Evolutionary conservation across 306 rosid genomes (phyloP).

Genomic region (Dalbergia cochinchinensis): DNA sequence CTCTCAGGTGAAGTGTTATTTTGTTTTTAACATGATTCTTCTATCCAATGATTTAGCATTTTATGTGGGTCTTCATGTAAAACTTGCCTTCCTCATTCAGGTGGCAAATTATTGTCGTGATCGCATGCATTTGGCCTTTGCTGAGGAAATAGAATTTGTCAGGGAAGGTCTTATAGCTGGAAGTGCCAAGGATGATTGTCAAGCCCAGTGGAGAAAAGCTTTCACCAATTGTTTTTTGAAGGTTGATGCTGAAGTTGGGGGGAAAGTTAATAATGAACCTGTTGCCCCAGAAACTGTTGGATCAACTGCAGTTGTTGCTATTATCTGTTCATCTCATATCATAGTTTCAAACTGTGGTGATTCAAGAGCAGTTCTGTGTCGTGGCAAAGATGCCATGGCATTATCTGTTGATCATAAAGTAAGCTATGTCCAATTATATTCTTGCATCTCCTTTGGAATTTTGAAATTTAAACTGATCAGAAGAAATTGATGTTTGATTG

Average conservation of each 20-base stretch:
- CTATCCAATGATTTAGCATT: slow-evolving; percentile 6
- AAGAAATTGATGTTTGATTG: slow-evolving; percentile 47
- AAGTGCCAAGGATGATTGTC: slow-evolving; percentile 60
- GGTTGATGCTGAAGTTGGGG: slow-evolving; percentile 88
- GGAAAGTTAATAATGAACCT: slow-evolving; percentile 63
- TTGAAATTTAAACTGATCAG: slow-evolving; percentile 20
- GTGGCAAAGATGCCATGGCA: slow-evolving; percentile 85
- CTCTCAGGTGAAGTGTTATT: slow-evolving; percentile 64
- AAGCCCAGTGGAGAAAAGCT: slow-evolving; percentile 75
- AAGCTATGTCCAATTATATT: slow-evolving; percentile 39
- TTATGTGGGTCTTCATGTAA: slow-evolving; percentile 12
- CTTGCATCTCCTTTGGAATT: slow-evolving; percentile 11
- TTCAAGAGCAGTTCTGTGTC: slow-evolving; percentile 88
- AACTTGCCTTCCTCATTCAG: slow-evolving; percentile 54
- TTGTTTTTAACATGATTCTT: slow-evolving; percentile 11
- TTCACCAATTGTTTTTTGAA: slow-evolving; percentile 73
- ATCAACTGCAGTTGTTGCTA: slow-evolving; percentile 84
- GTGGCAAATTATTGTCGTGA: slow-evolving; percentile 88
- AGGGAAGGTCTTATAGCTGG: slow-evolving; percentile 59
- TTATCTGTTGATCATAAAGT: slow-evolving; percentile 92
- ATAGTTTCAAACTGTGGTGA: slow-evolving; percentile 90
- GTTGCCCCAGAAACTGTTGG: slow-evolving; percentile 92
- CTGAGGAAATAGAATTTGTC: slow-evolving; percentile 75
- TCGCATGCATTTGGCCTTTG: slow-evolving; percentile 79
- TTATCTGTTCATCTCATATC: slow-evolving; percentile 85